Evolutionary conservation across 371 early-diverging fungal species (phyloP), one percentile per base, ranked within the genome.

Genomic region (Chytridium lagenaria): DNA sequence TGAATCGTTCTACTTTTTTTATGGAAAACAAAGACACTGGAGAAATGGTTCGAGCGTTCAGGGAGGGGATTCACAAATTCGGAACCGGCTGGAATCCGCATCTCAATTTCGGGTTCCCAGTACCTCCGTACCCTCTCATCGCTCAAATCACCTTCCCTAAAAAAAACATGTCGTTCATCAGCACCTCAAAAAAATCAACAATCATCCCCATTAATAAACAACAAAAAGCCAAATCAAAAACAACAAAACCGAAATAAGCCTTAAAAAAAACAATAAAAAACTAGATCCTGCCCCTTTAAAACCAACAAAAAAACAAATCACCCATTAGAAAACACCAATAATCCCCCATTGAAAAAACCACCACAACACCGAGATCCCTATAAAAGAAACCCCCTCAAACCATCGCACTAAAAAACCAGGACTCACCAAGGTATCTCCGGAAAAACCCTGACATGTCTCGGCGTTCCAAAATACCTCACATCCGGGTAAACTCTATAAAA

Each of bases 21-120:
- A 68, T 77, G 77, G 63, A 71, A 69, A 22, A 68, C 77, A 67
- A 77, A 44, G 52, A 77, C 68, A 31, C 65, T 69, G n/a, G 55
- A 1, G 49, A 77, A 77, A 64, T 77, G 77, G 68, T 77, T 77
- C 49, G 49, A 19, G 10, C 15, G 33, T 51, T 72, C 72, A 2
- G 77, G 77, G 19, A 37, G 50, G 37, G 72, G 69, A 37, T 77
- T 30, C 36, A 50, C 73, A 51, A 73, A 67, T 26, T 71, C 77
- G 51, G 66, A 15, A 22, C 69, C 73, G 0, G 19, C 73, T 31
- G 77, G 51, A 38, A 67, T 69, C 16, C 59, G 34, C 59, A 77
- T 40, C 15, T 67, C 70, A 57, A 77, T 31, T 31, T 77, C 77
- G 55, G 72, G 69, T 15, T 55, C 50, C 67, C 70, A 77, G 0